Evolutionary conservation across 2,329 filamentous ascomycete genomes (phyloP), one percentile per base, ranked within the genome.

Genomic region (Calonectria henricotiae): DNA sequence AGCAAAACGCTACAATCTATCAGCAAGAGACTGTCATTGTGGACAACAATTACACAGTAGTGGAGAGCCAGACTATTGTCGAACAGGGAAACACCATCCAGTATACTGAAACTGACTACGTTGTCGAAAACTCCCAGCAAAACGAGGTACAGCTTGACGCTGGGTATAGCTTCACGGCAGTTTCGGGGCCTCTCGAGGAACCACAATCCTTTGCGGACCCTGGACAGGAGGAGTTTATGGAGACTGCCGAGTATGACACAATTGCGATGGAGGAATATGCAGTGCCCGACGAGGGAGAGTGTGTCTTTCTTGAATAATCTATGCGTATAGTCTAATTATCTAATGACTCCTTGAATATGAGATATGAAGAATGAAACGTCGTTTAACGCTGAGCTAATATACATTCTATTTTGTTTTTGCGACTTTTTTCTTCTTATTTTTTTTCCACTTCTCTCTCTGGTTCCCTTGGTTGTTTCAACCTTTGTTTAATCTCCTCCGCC

Each of bases 1-100:
- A 55, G 9, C 51, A 39, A 17, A n/a, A 39, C 5, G 20, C 37
- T 32, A 39, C 35, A 27, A 25, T 58, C 32, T 58, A 58, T 32
- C 51, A 58, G 20, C 51, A 58, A 17, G 11, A 46, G 11, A 39
- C 51, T 11, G 35, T 58, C 12, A 27, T 39, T 4, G 51, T 58
- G 23, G 51, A 55, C 12, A 27, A 58, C 20, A 58, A 58, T 30
- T 39, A 25, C 35, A 58, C 51, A 0, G 20, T 58, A 3, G 13
- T 58, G 4, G 51, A 58, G 51, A 58, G n/a, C 1, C 51, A 58
- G 51, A 58, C 51, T 6, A 58, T 4, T 58, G 35, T 58, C 51
- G 51, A 27, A 11, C 20, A 39, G 32, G 51, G 51, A 25, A 58
- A 58, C 9, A 25, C 23, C 15, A 12, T 58, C 8, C 51, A 58